Evolutionary conservation across 495 filamentous ascomycete genomes (phyloP).

Genomic region (Trichoderma reesei): DNA sequence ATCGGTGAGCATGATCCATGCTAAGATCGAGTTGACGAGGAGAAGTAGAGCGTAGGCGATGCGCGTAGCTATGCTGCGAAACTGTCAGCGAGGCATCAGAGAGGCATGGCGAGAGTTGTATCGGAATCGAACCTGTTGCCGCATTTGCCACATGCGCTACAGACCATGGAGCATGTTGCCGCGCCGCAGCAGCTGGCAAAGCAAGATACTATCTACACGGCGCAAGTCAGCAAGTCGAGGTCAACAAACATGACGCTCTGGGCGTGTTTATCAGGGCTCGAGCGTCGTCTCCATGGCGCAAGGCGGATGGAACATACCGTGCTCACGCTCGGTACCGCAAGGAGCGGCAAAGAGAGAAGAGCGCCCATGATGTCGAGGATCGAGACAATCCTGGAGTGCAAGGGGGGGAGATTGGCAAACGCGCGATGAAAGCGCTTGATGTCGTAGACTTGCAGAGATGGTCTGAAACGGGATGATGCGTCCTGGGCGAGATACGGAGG

Average conservation of each 20-base stretch:
- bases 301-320: conserved; percentile 48
- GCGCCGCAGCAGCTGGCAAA: conserved; percentile 87
- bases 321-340: conserved; percentile 77
- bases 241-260: background rate
- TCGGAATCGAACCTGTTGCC: conserved; percentile 64
- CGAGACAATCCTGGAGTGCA: background rate
- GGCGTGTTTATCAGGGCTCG: background rate
- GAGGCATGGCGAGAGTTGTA: background rate
- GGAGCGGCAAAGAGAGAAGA: conserved; percentile 75
- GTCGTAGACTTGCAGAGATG: background rate
- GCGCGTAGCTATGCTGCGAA: conserved; percentile 76
- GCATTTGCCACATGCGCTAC: conserved; percentile 91
- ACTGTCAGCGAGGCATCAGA: background rate
- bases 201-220: conserved; percentile 57
- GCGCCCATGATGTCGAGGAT: conserved; percentile 59
- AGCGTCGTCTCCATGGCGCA: background rate
- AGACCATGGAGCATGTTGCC: conserved; percentile 88
- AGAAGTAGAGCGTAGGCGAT: conserved; percentile 96
- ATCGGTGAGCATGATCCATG: conserved; percentile 98
- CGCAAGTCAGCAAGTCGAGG: conserved; percentile 10
- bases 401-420: background rate
- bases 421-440: background rate
- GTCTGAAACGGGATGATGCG: background rate
- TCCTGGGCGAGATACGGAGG: too few relatives aligned
- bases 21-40: conserved; percentile 87